A percentile compares a stretch with the other conserved stretches of the same genome.
Evolutionary conservation across 331 rosid species (phyloP).

Genomic region (Telfairia occidentalis): DNA sequence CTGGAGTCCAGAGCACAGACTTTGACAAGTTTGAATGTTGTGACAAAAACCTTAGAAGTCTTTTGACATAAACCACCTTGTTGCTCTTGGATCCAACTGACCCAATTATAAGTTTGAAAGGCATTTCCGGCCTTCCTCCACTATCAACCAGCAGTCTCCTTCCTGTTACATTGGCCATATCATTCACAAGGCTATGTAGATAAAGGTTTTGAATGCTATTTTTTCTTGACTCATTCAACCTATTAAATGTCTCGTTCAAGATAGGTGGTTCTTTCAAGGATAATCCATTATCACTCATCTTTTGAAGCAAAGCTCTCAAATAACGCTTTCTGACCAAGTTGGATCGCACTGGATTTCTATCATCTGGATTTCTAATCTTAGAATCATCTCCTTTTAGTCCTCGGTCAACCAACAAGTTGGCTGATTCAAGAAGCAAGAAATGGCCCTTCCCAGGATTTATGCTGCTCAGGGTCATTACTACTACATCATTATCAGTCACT

Average conservation of each 20-base stretch:
- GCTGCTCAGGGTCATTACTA: slow-evolving; percentile 82
- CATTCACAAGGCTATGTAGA: slow-evolving; percentile 21
- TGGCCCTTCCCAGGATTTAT: slow-evolving; percentile 97
- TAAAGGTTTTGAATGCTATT: slow-evolving; percentile 9
- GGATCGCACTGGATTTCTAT: slow-evolving; percentile 29
- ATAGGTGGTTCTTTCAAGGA: slow-evolving; percentile 18
- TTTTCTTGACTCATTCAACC: slow-evolving; percentile 15
- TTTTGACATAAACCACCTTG: slow-evolving; percentile 75
- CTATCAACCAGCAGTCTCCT: slow-evolving; percentile 25
- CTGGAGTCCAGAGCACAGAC: slow-evolving; percentile 80
- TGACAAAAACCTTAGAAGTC: slow-evolving; percentile 45
- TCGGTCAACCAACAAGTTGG: slow-evolving; percentile 36
- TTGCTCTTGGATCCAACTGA: slow-evolving; percentile 97
- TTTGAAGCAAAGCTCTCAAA: slow-evolving; percentile 42
- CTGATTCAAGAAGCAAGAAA: slow-evolving; percentile 74
- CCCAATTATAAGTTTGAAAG: slow-evolving; percentile 69
- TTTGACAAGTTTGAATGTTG: slow-evolving; percentile 71
- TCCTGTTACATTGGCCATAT: slow-evolving; percentile 24
- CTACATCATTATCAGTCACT: slow-evolving; percentile 63
- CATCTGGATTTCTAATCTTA: slow-evolving; percentile 25
- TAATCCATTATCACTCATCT: slow-evolving; percentile 24
- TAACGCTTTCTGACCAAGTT: slow-evolving; percentile 37
- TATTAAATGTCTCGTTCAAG: slow-evolving; percentile 25
- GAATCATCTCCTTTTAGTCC: slow-evolving; percentile 24
- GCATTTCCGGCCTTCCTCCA: slow-evolving; percentile 26